phyloP scores from a whole-genome alignment of 768 basidiomycete species.

The Cubamyces lactineus region DNA sequence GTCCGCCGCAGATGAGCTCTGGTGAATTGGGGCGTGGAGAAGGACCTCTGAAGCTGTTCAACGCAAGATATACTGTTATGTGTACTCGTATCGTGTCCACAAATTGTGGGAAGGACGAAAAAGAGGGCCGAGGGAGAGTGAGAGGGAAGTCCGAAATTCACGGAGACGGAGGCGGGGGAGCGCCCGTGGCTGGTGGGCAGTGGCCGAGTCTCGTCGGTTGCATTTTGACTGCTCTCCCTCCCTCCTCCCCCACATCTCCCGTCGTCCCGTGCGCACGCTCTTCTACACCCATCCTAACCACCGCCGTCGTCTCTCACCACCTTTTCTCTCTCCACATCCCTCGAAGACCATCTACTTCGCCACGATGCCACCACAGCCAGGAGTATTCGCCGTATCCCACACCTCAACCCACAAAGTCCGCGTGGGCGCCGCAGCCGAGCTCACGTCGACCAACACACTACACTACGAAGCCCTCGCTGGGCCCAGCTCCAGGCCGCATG shows the following conservation, averaged over 20 bases:
- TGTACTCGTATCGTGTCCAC: no score
- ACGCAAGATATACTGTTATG: no score
- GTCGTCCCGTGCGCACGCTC: background rate
- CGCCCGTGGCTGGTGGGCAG: slow-evolving; percentile 8
- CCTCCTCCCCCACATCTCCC: background rate
- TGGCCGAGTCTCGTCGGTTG: slow-evolving; percentile 10
- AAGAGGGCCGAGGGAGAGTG: background rate
- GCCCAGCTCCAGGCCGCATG: slow-evolving; percentile 46
- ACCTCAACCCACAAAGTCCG: slow-evolving; percentile 50
- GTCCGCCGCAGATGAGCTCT: no score
- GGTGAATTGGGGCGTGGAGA: no score
- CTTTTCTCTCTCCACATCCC: no score
- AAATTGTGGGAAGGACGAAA: no score
- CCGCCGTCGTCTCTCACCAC: no score
- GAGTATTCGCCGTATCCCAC: slow-evolving; percentile 66
- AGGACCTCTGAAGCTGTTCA: no score
- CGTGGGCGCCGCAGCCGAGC: slow-evolving; percentile 35
- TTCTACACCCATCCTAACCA: background rate
- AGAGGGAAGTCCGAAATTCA: background rate
- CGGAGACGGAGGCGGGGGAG: slow-evolving; percentile 6
- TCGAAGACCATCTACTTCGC: no score
- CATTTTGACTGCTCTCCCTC: slow-evolving; percentile 11
- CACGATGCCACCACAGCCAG: slow-evolving; percentile 71
- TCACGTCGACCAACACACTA: slow-evolving; percentile 37
- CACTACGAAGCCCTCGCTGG: slow-evolving; percentile 46